Evolutionary conservation across 1,139 yeast genomes (phyloP), one percentile per base, ranked within the genome.

Genomic region (Saccharomycopsis phalli): DNA sequence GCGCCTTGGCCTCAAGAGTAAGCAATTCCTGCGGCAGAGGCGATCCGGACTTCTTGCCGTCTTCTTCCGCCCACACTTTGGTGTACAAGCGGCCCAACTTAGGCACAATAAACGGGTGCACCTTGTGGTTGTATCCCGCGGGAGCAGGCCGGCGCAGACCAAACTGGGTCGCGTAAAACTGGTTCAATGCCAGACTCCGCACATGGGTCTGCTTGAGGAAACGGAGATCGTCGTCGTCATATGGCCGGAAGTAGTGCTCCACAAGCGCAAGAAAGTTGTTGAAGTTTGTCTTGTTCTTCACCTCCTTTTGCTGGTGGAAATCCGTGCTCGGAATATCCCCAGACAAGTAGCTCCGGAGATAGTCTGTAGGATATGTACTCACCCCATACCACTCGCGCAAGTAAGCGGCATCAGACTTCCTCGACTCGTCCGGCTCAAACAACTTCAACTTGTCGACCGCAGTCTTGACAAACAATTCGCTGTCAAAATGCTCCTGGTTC

Each of bases 211-310:
- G 80, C 48, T 74, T 74, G 41, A 91, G 62, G 51, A 86, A 77
- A 38, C 79, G 76, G 32, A 87, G 56, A 55, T 91, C 98, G 29
- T 87, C 95, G 48, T 81, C 94, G 20, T 71, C 65, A 51, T 74
- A 83, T 4, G 74, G 72, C 45, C 95, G 68, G 61, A 81, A 88
- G 56, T 74, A 91, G 27, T 91, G 84, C 56, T 91, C 98, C 36
- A 87, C 70, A 50, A 81, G 86, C 1, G 91, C 64, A 49, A 84
- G 81, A 57, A 84, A 93, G 0, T 98, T 88, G 14, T 86, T 70
- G 58, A 83, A 87, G 54, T 87, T 96, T 17, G 91, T 94, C 61
- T 91, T 98, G 58, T 84, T 88, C 2, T 86, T 63, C 5, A 96
- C 96, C 53, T 88, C 88, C 18, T 77, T 76, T 48, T 78, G 76